Evolutionary conservation across 768 basidiomycete genomes (phyloP).

Genomic region (Pleurotus platypus): DNA sequence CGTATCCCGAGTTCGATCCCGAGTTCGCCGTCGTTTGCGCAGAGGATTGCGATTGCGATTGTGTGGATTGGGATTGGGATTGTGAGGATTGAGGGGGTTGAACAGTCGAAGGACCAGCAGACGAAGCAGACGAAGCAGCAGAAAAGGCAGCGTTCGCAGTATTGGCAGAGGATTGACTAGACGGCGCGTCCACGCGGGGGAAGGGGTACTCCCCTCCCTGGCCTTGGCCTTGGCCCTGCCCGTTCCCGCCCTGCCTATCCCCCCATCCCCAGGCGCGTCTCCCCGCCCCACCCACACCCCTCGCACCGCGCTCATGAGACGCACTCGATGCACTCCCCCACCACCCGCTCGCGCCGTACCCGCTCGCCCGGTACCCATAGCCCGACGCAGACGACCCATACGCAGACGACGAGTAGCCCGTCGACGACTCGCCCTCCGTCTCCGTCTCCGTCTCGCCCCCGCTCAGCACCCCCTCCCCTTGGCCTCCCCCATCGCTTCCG

Average conservation of each 20-base stretch:
- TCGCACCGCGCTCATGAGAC: no score
- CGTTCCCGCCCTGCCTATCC: neutral
- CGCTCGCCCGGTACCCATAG: no score
- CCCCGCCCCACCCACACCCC: neutral
- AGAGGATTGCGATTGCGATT: no score
- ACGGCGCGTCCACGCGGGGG: conserved; percentile 12
- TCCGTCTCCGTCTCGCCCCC: conserved; percentile 40
- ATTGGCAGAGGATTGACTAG: conserved; percentile 18
- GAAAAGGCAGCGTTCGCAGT: neutral
- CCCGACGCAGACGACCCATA: no score
- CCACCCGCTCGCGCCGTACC: no score
- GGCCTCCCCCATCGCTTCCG: conserved; percentile 23
- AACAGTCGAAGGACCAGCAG: no score
- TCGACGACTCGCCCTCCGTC: conserved; percentile 31
- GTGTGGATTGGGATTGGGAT: no score
- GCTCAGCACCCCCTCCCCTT: conserved; percentile 33
- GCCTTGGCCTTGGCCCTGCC: no score
- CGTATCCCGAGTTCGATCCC: neutral
- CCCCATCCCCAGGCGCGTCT: neutral
- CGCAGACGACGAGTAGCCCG: neutral
- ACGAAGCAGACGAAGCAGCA: no score
- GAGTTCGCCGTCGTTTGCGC: no score
- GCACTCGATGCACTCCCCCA: no score
- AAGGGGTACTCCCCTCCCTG: conserved; percentile 8
- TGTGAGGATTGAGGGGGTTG: conserved; percentile 11